Conservation (phyloP, 331 rosid genomes). For the Pyrus hybrid region DNA sequence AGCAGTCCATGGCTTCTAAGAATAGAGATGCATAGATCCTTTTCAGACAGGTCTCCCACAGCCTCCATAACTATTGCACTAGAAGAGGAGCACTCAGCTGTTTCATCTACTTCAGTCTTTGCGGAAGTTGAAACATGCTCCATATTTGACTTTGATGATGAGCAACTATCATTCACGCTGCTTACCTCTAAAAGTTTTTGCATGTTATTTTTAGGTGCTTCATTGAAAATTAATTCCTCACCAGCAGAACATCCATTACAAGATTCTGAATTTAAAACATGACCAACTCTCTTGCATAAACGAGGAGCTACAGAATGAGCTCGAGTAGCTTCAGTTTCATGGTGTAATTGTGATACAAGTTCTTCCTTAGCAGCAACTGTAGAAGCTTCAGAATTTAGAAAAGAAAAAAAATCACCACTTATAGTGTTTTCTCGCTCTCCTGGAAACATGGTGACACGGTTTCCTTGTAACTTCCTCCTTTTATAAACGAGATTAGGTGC, state of each 20-base stretch:
- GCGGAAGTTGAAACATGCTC: constrained; percentile 45
- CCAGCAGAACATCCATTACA: constrained; percentile 9
- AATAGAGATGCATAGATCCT: constrained; percentile 61
- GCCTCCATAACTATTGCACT: constrained; percentile 44
- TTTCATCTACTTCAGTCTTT: constrained; percentile 55
- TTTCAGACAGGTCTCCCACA: constrained; percentile 41
- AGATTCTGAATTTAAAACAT: constrained; percentile 14
- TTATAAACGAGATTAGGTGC: constrained; percentile 47
- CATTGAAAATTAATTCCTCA: constrained; percentile 20
- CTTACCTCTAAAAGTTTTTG: constrained; percentile 47
- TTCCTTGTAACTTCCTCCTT: constrained; percentile 52
- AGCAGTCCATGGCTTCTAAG: constrained; percentile 67
- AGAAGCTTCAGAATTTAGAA: constrained; percentile 35
- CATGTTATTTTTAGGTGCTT: constrained; percentile 24
- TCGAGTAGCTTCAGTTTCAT: constrained; percentile 2
- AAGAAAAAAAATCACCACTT: constrained; percentile 42
- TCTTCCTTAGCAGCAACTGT: constrained; percentile 36
- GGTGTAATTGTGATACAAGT: constrained; percentile 28
- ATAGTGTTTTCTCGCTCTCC: constrained; percentile 13
- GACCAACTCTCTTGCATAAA: constrained; percentile 2
- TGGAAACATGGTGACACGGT: constrained; percentile 13
- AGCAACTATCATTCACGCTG: constrained; percentile 77
- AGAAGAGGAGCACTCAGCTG: constrained; percentile 86
- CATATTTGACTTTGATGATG: constrained; percentile 77
- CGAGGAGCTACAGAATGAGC: not conserved